Evolutionary conservation across 176 grass and related monocot species (phyloP).

Genomic region (Leersia perrieri): DNA sequence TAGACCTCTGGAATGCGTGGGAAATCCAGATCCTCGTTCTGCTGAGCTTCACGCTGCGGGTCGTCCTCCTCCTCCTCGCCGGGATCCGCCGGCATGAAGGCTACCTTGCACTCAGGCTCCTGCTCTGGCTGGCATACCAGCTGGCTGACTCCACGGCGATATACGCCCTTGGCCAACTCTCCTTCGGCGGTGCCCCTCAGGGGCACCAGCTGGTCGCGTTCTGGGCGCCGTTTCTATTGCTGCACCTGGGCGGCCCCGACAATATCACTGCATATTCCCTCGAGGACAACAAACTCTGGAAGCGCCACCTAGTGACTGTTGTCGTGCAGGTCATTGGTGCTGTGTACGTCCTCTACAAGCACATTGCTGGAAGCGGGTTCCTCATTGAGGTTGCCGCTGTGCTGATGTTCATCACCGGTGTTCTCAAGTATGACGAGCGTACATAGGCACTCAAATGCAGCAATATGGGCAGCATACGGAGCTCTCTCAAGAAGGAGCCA

Average conservation of each 20-base stretch:
- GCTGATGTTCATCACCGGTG: background rate
- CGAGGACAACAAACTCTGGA: too few species aligned
- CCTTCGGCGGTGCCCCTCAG: background rate
- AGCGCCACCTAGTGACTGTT: too few species aligned
- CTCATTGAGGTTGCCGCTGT: background rate
- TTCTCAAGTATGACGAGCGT: background rate
- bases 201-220: background rate
- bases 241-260: too few species aligned
- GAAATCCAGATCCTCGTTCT: background rate
- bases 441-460: background rate
- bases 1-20: too few species aligned
- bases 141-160: slow-evolving; percentile 39
- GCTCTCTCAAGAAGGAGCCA: background rate
- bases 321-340: too few species aligned
- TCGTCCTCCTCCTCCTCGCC: background rate
- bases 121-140: too few species aligned
- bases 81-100: background rate
- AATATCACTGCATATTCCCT: too few species aligned
- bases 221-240: too few species aligned
- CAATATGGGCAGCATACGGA: background rate
- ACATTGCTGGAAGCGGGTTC: too few species aligned
- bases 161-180: slow-evolving; percentile 30
- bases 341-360: too few species aligned
- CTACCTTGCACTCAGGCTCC: background rate
- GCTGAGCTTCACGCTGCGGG: background rate